A percentile compares a stretch with the other conserved stretches of the same genome.
phyloP scores from a whole-genome alignment of 768 basidiomycete species.

The Lyophyllum decastes region DNA sequence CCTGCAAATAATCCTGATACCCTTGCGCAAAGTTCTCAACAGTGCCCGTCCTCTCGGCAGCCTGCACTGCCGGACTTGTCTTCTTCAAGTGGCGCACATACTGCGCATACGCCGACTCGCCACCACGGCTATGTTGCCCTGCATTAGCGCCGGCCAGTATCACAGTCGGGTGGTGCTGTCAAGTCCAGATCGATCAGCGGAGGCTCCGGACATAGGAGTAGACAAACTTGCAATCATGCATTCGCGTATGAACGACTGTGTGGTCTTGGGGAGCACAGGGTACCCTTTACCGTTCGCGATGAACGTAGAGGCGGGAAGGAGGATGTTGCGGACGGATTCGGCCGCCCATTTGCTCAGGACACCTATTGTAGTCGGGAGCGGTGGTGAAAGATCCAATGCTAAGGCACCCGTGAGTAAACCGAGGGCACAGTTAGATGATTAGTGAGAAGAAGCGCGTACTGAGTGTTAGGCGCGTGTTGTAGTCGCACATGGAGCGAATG shows the following conservation, averaged over 20 bases:
- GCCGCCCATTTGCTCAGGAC: constrained; percentile 89
- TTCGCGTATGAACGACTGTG: constrained; percentile 88
- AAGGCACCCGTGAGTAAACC: constrained; percentile 15
- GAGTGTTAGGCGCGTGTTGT: constrained; percentile 70
- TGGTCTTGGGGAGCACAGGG: constrained; percentile 92
- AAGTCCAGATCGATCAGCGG: constrained; percentile 15
- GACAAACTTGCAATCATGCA: constrained; percentile 73
- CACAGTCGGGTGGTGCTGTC: constrained; percentile 81
- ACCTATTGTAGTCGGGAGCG: constrained; percentile 75
- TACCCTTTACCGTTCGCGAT: constrained; percentile 96
- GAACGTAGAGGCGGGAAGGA: constrained; percentile 88
- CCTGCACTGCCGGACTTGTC: constrained; percentile 67
- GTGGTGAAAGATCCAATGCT: constrained; percentile 93
- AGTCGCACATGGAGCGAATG: constrained; percentile 87
- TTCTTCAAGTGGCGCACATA: constrained; percentile 85
- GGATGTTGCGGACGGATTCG: constrained; percentile 88
- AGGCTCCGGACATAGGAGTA: background rate
- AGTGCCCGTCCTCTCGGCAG: constrained; percentile 65
- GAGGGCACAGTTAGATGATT: background rate
- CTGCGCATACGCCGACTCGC: constrained; percentile 85
- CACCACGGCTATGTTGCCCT: constrained; percentile 75
- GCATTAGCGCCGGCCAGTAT: constrained; percentile 73
- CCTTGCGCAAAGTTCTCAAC: constrained; percentile 90
- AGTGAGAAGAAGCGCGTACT: constrained; percentile 43
- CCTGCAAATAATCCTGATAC: constrained; percentile 95